A percentile compares a stretch with the other conserved stretches of the same genome.
Evolutionary conservation across 257 asterid genomes (phyloP).

Genomic region (Nicotiana undulata): DNA sequence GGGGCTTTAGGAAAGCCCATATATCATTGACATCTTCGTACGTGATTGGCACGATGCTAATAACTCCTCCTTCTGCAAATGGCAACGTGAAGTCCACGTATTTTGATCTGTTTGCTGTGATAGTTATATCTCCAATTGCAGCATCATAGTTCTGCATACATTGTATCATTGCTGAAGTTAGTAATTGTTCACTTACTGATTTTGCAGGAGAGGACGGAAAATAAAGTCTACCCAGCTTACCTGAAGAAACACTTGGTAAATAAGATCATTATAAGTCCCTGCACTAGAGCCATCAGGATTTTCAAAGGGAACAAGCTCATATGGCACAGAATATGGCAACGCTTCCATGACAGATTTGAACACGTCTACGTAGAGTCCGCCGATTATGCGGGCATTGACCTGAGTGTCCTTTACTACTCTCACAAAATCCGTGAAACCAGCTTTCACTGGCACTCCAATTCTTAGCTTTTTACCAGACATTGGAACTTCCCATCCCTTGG

Average conservation of each 20-base stretch:
- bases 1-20: slow-evolving; percentile 11
- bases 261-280: slow-evolving; percentile 41
- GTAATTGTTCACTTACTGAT: not conserved
- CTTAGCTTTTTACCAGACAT: slow-evolving; percentile 27
- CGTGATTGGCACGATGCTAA: not conserved
- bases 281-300: slow-evolving; percentile 19
- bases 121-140: slow-evolving; percentile 1
- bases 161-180: not conserved
- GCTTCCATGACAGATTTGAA: slow-evolving; percentile 28
- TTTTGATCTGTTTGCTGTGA: slow-evolving; percentile 1
- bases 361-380: slow-evolving; percentile 27
- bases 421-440: slow-evolving; percentile 23
- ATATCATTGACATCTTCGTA: slow-evolving; percentile 3
- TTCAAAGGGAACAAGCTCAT: slow-evolving; percentile 23
- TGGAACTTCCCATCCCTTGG: slow-evolving; percentile 50
- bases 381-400: slow-evolving; percentile 15
- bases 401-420: slow-evolving; percentile 25
- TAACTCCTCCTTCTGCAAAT: slow-evolving; percentile 4
- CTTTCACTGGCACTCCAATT: slow-evolving; percentile 34
- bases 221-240: not conserved
- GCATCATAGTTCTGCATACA: slow-evolving; percentile 6
- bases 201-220: not conserved
- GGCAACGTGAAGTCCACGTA: slow-evolving; percentile 6
- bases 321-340: slow-evolving; percentile 31
- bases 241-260: slow-evolving; percentile 28